phyloP scores from a whole-genome alignment of 768 basidiomycete species.

The Rhodotorula sphaerocarpa region DNA sequence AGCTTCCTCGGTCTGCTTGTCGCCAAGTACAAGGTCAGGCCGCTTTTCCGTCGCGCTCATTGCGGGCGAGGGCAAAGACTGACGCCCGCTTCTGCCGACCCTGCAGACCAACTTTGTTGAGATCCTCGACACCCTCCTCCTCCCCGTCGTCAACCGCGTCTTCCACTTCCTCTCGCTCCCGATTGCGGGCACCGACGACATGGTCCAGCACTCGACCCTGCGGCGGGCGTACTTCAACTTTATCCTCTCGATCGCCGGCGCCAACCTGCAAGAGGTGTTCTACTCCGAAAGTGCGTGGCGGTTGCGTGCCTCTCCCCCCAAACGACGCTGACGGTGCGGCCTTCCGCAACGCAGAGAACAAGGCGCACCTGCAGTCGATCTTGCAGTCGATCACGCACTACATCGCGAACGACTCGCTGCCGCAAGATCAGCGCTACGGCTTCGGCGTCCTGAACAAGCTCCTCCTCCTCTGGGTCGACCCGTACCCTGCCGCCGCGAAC shows the following conservation, averaged over 20 bases:
- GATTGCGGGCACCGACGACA: conserved; percentile 75
- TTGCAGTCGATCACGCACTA: conserved; percentile 65
- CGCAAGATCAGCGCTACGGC: conserved; percentile 66
- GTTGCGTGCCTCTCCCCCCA: neutral
- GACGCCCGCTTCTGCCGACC: neutral
- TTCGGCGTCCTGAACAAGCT: conserved; percentile 59
- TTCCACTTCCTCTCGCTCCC: conserved; percentile 70
- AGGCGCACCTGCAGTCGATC: conserved; percentile 56
- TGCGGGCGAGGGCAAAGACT: neutral
- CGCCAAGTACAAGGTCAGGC: conserved; percentile 73
- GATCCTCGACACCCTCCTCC: conserved; percentile 81
- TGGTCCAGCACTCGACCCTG: conserved; percentile 65
- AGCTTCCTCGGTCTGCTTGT: conserved; percentile 85
- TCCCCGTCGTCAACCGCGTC: conserved; percentile 76
- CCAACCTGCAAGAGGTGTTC: conserved; percentile 74
- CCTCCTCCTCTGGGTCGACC: conserved; percentile 45
- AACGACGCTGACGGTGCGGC: conserved; percentile 37
- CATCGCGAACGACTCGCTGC: conserved; percentile 68
- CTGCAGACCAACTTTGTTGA: conserved; percentile 74
- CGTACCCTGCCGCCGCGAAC: conserved; percentile 44
- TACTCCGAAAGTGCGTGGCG: conserved; percentile 66
- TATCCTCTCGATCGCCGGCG: conserved; percentile 67
- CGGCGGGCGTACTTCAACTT: conserved; percentile 81
- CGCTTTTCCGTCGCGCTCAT: neutral
- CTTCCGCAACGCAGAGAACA: conserved; percentile 54